phyloP scores from a whole-genome alignment of 225 moss, liverwort and hornwort species.

The Marchantia polymorpha region DNA sequence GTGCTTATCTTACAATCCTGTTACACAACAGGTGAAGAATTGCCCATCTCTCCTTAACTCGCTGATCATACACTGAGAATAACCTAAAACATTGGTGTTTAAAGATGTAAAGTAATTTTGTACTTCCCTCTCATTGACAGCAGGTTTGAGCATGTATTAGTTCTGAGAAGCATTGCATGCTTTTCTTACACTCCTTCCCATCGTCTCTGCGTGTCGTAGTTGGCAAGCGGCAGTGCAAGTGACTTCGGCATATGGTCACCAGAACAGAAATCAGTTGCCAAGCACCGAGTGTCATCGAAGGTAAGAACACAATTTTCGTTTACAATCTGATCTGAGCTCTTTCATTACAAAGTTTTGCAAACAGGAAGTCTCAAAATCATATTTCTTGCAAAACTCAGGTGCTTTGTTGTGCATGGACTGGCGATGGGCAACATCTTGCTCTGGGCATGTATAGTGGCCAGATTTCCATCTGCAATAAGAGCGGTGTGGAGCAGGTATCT shows the following conservation, averaged over 20 bases:
- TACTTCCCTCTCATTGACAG: not conserved
- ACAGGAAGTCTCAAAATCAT: not conserved
- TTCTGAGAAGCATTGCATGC: not conserved
- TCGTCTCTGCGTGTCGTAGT: conserved; percentile 34
- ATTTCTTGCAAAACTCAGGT: conserved; percentile 43
- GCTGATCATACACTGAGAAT: too few relatives aligned
- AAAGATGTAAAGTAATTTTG: too few relatives aligned
- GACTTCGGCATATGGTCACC: conserved; percentile 99
- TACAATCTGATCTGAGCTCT: not conserved
- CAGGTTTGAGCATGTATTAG: not conserved
- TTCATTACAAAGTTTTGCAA: not conserved
- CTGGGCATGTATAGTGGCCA: conserved; percentile 89
- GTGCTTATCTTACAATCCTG: conserved; percentile 93
- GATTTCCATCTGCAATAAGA: conserved; percentile 86
- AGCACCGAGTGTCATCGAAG: conserved; percentile 84
- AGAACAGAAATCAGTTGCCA: conserved; percentile 88
- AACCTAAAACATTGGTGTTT: too few relatives aligned
- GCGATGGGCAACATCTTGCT: conserved; percentile 85
- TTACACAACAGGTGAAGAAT: conserved; percentile 76
- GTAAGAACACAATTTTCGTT: conserved; percentile 26
- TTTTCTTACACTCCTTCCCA: not conserved
- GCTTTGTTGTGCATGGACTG: conserved; percentile 82
- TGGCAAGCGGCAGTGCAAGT: conserved; percentile 92
- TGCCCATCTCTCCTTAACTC: too few relatives aligned
- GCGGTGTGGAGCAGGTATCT: conserved; percentile 62